Evolutionary conservation across 2,329 filamentous ascomycete genomes (phyloP).

Genomic region (Pseudogymnoascus sp.): DNA sequence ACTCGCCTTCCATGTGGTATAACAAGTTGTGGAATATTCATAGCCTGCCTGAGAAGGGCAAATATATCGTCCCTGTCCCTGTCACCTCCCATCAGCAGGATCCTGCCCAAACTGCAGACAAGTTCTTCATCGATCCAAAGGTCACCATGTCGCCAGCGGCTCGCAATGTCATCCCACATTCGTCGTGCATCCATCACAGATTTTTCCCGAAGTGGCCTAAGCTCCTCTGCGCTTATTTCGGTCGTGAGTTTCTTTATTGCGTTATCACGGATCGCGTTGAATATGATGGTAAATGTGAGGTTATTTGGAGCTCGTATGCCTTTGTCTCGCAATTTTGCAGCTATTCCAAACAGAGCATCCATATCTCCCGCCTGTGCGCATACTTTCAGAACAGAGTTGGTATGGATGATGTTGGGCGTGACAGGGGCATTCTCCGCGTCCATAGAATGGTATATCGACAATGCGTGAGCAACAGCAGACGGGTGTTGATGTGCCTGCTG

Average conservation of each 20-base stretch:
- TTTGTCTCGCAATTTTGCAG: constrained; percentile 58
- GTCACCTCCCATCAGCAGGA: constrained; percentile 59
- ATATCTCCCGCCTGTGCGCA: constrained; percentile 67
- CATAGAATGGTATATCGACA: constrained; percentile 71
- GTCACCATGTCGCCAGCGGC: constrained; percentile 64
- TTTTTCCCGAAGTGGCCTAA: constrained; percentile 29
- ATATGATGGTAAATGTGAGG: constrained; percentile 71
- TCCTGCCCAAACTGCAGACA: constrained; percentile 69
- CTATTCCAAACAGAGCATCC: constrained; percentile 71
- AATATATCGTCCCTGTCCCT: constrained; percentile 64
- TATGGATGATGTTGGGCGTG: constrained; percentile 68
- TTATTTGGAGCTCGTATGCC: constrained; percentile 56
- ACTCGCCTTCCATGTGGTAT: neutral
- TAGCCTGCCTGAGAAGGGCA: constrained; percentile 69
- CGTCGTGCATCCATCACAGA: constrained; percentile 58
- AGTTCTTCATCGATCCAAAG: constrained; percentile 69
- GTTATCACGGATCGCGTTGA: constrained; percentile 61
- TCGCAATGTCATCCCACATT: constrained; percentile 72
- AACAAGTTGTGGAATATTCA: constrained; percentile 55
- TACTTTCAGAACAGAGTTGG: constrained; percentile 79
- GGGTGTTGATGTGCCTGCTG: constrained; percentile 44
- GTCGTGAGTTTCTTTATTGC: constrained; percentile 25
- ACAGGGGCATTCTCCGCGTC: constrained; percentile 52
- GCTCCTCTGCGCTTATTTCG: constrained; percentile 27
- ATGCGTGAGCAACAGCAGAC: constrained; percentile 56